These are phyloP conservation scores for Chlamydomonas schloesseri DNA, from an alignment of 139 green algal genomes.

Conservation along the genomic window DNA sequence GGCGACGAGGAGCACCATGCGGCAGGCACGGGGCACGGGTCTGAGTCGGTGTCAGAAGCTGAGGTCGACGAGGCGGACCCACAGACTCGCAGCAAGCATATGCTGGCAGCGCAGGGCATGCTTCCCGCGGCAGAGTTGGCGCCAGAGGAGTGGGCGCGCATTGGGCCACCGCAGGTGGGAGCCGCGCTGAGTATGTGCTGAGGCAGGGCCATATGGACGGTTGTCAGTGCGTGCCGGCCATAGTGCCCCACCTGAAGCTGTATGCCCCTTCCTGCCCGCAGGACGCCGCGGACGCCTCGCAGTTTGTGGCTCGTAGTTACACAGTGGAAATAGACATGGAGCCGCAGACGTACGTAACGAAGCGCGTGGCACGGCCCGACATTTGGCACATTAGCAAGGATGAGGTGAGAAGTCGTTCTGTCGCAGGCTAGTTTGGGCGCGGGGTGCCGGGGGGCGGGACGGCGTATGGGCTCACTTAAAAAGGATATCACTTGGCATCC, in stretches of 20 bases:
- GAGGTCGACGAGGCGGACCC: neutral
- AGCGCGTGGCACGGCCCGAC: conserved; percentile 21
- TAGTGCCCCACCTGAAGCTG: too few species aligned
- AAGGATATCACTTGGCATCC: too few species aligned
- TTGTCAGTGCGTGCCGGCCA: too few species aligned
- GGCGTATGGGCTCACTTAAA: too few species aligned
- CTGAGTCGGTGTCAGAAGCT: neutral
- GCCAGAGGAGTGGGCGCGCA: conserved; percentile 21
- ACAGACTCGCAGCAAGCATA: neutral
- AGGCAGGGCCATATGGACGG: too few species aligned
- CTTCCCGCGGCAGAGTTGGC: neutral
- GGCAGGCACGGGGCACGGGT: neutral
- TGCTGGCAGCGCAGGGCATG: conserved; percentile 10
- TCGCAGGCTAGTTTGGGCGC: too few species aligned
- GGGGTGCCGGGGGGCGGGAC: too few species aligned
- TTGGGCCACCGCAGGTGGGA: conserved; percentile 11
- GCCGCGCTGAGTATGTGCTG: too few species aligned
- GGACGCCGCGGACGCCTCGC: conserved; percentile 1
- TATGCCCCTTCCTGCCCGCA: too few species aligned
- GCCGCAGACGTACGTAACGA: neutral
- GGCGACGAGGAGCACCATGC: too few species aligned
- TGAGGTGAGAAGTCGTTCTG: too few species aligned
- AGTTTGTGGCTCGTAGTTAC: conserved; percentile 4
- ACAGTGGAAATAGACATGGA: conserved; percentile 6
- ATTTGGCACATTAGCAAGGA: conserved; percentile 28